Evolutionary conservation across 2,329 filamentous ascomycete genomes (phyloP), one percentile per base, ranked within the genome.

Genomic region (Seiridium unicorne): DNA sequence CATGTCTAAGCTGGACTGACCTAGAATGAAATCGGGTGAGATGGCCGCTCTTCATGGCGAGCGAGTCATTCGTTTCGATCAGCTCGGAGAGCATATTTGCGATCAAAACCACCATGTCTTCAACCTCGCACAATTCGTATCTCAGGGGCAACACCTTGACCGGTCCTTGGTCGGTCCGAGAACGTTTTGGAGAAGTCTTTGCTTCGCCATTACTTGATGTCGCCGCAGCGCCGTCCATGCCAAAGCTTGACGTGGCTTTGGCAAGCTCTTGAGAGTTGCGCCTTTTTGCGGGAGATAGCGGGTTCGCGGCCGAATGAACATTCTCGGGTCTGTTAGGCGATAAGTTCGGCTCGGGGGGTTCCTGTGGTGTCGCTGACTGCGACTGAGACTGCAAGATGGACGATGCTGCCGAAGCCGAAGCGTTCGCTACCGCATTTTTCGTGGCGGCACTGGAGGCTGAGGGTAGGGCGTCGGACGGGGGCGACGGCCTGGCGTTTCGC

Each of bases 81-180:
- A 99, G 81, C 76, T 99, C 95, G 75, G 93, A 89, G 53, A 99
- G 83, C 95, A 99, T 98, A 70, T 96, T 92, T 51, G 93, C 88
- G 66, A 99, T 95, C 62, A 99, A 79, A 47, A 94, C 83, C 35
- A 97, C 95, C 72, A 99, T 85, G 72, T 97, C 93, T 69, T 93
- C 90, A 7, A 91, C 86, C 44, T 89, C 82, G 72, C 92, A 96
- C 9, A 87, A 79, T 74, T 97, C 92, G 74, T 99, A 99, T 68
- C 84, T 82, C 61, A 84, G 75, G 1, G 95, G 90, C 71, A 95
- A 69, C 7, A 83, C 67, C 69, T 87, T 89, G 46, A 83, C 77
- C 6, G 82, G 79, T 5, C 73, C 75, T 11, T 77, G 73, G 49
- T 82, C 81, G 40, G 81, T 78, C 64, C 79, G 83, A 36, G 79